phyloP scores from a whole-genome alignment of 129 eudicot genomes.

The Sambucus nigra region DNA sequence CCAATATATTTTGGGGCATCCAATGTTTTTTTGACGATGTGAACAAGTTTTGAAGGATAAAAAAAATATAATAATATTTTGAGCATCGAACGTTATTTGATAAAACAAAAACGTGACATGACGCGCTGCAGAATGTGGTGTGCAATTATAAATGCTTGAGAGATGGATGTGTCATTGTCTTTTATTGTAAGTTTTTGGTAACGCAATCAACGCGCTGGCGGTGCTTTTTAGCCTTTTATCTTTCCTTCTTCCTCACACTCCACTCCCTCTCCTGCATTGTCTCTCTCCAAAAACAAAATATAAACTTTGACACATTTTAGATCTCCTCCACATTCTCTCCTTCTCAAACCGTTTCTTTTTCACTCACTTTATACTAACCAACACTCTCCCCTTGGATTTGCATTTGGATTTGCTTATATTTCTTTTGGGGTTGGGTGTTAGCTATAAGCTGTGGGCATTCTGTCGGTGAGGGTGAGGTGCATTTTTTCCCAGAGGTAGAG shows the following conservation, averaged over 20 bases:
- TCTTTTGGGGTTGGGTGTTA: constrained; percentile 2
- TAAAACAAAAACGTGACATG: constrained; percentile 12
- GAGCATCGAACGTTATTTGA: too few species aligned
- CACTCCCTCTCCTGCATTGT: neutral
- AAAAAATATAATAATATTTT: too few species aligned
- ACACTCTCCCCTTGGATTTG: constrained; percentile 5
- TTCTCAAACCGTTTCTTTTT: neutral
- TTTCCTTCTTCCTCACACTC: constrained; percentile 14
- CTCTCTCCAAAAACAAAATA: neutral
- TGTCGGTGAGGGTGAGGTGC: constrained; percentile 12
- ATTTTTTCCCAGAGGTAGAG: constrained; percentile 4
- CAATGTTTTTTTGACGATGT: too few species aligned
- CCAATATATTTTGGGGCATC: too few species aligned
- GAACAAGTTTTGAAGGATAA: too few species aligned
- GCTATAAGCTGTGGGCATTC: constrained; percentile 7
- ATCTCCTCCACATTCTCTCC: neutral
- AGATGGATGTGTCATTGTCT: constrained; percentile 10
- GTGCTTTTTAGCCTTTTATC: constrained; percentile 8
- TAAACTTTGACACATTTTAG: neutral
- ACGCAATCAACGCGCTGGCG: constrained; percentile 21
- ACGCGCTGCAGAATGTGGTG: constrained; percentile 22
- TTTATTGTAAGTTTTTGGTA: neutral
- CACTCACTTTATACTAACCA: too few species aligned
- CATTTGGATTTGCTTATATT: constrained; percentile 3
- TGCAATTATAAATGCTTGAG: constrained; percentile 2